Base-by-base conservation (phyloP, 2,329 filamentous ascomycete genomes). In the Drechslerella dactyloides region DNA sequence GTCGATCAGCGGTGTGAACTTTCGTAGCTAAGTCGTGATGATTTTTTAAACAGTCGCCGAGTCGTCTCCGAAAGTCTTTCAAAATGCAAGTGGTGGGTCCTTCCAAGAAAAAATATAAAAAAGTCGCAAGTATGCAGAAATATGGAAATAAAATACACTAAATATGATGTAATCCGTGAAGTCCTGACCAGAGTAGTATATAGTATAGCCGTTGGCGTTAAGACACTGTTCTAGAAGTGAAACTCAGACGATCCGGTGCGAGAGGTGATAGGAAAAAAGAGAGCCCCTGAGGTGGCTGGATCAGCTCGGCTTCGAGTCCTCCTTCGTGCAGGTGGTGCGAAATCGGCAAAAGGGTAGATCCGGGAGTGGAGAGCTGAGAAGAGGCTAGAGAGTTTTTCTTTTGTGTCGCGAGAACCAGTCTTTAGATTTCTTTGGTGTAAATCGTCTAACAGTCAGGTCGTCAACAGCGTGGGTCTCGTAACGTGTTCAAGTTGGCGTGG, bases 391-490 rank as follows among this genome's bases (percentile, higher is more conserved):
- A 30, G 42, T 24, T 27, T 27, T 60, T 30, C 24, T 53, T 55
- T 46, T 57, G 51, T 15, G 46, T 27, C 27, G 40, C 63, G 65
- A 70, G 66, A 70, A 63, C 66, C 66, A 44, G 66, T 58, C 54
- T 60, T 63, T 64, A 60, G 59, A 64, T 63, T 60, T 64, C 59
- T 70, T 70, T 60, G 24, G 59, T 59, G 48, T 59, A 70, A 59
- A 70, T 62, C 66, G 66, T 70, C 66, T 70, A 70, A 58, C 63
- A 64, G 65, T 69, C 52, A 69, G 66, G 66, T 70, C 66, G 66
- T 70, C 66, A 70, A 70, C 66, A 64, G 66, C 66, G 66, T 70
- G 66, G 65, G 66, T 70, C 66, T 70, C 66, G 66, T 70, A 70
- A 70, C 59, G 66, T 70, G 13, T 13, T 70, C 59, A 70, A 64